These are phyloP conservation scores for Yarrowia sp. DNA, from an alignment of 805 yeast species.

Conservation along the genomic window DNA sequence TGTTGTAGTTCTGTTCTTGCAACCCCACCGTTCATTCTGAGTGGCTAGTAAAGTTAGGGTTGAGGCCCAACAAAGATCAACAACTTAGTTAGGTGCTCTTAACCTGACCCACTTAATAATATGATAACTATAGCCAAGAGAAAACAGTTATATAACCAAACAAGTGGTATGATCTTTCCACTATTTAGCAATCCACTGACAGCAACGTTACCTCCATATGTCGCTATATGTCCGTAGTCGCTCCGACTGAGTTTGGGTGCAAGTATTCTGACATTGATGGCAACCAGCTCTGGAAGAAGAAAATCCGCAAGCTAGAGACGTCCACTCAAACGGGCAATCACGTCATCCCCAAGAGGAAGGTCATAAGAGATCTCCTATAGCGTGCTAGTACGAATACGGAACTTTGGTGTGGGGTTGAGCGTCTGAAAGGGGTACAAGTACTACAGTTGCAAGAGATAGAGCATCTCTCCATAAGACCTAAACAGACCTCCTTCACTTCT, in stretches of 20 bases:
- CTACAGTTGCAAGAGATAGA: too few species aligned
- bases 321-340: neutral
- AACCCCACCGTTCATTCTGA: slow-evolving; percentile 1
- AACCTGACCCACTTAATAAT: neutral
- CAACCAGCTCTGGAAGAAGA: neutral
- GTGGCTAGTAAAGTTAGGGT: neutral
- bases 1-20: neutral
- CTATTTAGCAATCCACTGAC: neutral
- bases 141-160: too few species aligned
- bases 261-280: slow-evolving; percentile 3
- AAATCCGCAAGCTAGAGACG: neutral
- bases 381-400: neutral
- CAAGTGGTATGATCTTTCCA: too few species aligned
- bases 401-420: neutral
- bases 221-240: neutral
- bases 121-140: too few species aligned
- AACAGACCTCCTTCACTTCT: too few species aligned
- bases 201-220: neutral
- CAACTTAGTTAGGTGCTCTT: neutral
- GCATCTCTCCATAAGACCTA: too few species aligned
- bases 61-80: neutral
- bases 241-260: slow-evolving; percentile 30
- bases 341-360: slow-evolving; percentile 18
- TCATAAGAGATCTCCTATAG: neutral
- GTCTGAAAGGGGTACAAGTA: too few species aligned